Conservation (phyloP, 2,329 filamentous ascomycete species). For the Trichophyton equinum region DNA sequence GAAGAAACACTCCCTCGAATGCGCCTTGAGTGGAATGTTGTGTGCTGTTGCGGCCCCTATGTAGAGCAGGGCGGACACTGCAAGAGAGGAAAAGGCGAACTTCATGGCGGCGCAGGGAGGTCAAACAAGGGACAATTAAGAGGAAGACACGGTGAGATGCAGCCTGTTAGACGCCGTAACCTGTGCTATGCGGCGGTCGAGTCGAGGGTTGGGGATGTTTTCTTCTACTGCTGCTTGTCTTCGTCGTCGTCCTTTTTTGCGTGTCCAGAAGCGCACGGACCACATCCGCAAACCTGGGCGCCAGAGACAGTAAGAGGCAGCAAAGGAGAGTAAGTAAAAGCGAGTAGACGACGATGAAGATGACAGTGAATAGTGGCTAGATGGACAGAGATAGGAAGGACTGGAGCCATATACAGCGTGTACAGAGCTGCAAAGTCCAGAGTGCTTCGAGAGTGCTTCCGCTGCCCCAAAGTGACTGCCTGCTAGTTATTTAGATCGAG, state of each 20-base stretch:
- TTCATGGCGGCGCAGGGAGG: conserved; percentile 27
- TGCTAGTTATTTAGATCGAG: neutral
- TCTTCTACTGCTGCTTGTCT: neutral
- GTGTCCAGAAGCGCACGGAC: neutral
- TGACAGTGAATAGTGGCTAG: neutral
- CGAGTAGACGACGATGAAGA: neutral
- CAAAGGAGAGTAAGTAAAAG: neutral
- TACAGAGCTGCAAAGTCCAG: no score
- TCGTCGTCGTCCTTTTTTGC: neutral
- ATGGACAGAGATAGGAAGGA: no score
- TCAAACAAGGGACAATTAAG: neutral
- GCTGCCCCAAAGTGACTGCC: neutral
- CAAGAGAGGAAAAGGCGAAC: conserved; percentile 28
- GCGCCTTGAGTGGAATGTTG: conserved; percentile 89
- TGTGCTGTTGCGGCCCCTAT: conserved; percentile 59
- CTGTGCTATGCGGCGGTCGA: no score
- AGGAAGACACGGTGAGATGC: neutral
- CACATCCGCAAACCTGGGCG: neutral
- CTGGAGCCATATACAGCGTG: no score
- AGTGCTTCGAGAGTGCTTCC: no score
- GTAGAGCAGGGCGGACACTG: conserved; percentile 43
- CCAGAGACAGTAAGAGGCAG: neutral
- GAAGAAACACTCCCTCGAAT: conserved; percentile 96
- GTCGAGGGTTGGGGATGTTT: neutral
- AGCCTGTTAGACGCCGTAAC: neutral